A percentile compares a stretch with the other conserved stretches of the same genome.
phyloP scores from a whole-genome alignment of 2,329 filamentous ascomycete genomes.

The Paracamarosporium sp. region DNA sequence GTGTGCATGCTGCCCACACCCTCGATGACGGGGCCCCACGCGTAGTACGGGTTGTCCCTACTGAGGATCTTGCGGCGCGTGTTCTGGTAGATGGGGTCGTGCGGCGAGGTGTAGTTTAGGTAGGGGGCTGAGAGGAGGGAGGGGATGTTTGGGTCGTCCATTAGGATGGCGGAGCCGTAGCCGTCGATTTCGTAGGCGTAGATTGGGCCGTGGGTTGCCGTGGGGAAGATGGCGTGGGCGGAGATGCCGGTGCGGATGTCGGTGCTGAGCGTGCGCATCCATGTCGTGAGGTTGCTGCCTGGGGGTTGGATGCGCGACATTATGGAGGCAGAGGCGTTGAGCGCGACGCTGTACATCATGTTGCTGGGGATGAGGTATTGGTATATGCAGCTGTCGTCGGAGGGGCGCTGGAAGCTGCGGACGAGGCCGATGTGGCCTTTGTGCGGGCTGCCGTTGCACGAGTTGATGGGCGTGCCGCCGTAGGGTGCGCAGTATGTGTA shows the following conservation, averaged over 20 bases:
- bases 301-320: conserved; percentile 53
- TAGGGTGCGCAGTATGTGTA: conserved; percentile 55
- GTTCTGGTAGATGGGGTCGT: conserved; percentile 51
- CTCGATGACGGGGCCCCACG: conserved; percentile 52
- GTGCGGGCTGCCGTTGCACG: conserved; percentile 58
- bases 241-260: conserved; percentile 53
- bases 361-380: conserved; percentile 59
- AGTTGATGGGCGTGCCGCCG: conserved; percentile 59
- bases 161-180: conserved; percentile 59
- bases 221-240: conserved; percentile 47
- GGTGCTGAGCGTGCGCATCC: conserved; percentile 64
- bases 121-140: conserved; percentile 70
- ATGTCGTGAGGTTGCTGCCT: conserved; percentile 56
- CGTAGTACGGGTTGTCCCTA: conserved; percentile 55
- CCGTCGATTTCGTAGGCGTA: conserved; percentile 59
- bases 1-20: conserved; percentile 56
- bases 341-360: conserved; percentile 76
- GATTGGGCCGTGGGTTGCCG: conserved; percentile 43
- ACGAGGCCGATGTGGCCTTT: conserved; percentile 56
- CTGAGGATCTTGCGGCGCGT: conserved; percentile 53
- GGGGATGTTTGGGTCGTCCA: conserved; percentile 77
- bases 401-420: conserved; percentile 57
- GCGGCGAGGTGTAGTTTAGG: conserved; percentile 58
- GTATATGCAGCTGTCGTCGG: conserved; percentile 58
- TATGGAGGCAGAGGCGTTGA: conserved; percentile 61